Evolutionary conservation across 1,139 yeast species (phyloP), one percentile per base, ranked within the genome.

Genomic region (Pneumocystis oryctolagi): DNA sequence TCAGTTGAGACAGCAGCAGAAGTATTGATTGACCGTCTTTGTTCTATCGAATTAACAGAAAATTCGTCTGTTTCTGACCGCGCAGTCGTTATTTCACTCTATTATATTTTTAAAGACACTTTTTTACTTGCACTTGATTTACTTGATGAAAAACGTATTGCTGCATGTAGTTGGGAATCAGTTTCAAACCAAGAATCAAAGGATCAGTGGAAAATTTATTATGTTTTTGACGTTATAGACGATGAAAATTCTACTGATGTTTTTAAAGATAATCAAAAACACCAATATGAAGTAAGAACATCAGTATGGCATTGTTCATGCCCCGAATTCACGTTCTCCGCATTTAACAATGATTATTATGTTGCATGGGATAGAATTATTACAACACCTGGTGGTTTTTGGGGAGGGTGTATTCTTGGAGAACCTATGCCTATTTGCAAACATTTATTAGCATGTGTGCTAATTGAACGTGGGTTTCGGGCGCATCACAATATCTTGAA

Each of bases 271-370:
- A 37, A 14, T 37, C 40, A 37, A 5, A 37, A 37, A 5, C 40
- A 37, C 6, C 40, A 12, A 20, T 37, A 58, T 35, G 65, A 63
- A 35, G 58, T 63, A 6, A 58, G 65, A 12, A 60, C 60, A 30
- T 34, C 47, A 8, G 64, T 47, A 16, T 58, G 65, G 62, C 42
- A 61, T 47, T 63, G 65, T 47, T 53, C 65, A 9, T 63, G 65
- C 18, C 53, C 62, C 25, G 63, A 61, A 25, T 63, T 63, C 14
- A 57, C 40, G 12, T 40, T 62, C 28, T 37, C 25, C 5, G 37
- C 64, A 60, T 31, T 40, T 16, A 35, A 30, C 25, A 14, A 28
- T 16, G 37, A 39, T 28, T 12, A 28, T 25, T 6, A 39, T 37
- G 4, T 34, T 12, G 18, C 25, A 18, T 28, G 57, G 35, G 20